Base-by-base conservation (phyloP, 2,329 filamentous ascomycete species). In the Trichoderma hamatum region DNA sequence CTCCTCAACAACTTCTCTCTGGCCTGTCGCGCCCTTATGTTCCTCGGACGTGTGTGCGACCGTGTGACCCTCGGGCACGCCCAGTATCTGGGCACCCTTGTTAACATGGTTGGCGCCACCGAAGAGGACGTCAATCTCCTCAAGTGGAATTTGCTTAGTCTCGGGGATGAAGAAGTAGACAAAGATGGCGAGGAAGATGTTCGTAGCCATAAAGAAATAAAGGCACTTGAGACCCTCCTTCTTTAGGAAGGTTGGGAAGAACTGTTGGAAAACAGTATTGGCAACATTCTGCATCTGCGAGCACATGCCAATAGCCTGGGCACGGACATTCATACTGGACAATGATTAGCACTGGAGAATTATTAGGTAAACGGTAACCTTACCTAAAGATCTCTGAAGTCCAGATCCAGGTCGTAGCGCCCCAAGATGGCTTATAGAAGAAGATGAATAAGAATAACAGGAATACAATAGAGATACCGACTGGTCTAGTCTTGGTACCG, bases 131-230 rank as follows among this genome's bases (percentile, higher is more conserved):
- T 51, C 60, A 26, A 63, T 63, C 32, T 63, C 60, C 24, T 63
- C 60, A 2, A 63, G 16, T 5, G 60, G 60, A 63, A 63, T 51
- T 16, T 63, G 43, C 28, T 63, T 51, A 21, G 60, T 63, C 60
- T 63, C 60, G n/a, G 60, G 43, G 21, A 51, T 63, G 14, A 63
- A 36, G n/a, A 51, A 52, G 30, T 51, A 63, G n/a, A 63, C 60
- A n/a, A 63, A 63, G 3, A 52, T 46, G 11, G 51, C 60, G 7
- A 63, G 60, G 7, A 61, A 14, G 26, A 61, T 51, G 14, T 51
- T 63, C 4, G 43, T 52, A 34, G 60, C 60, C 43, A 63, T 63
- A 14, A 63, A 63, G 43, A 63, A 63, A 24, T 63, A 52, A 7
- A 63, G 43, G 28, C 43, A 63, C 26, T 51, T 63, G 28, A 63